Evolutionary conservation across 768 basidiomycete species (phyloP), one percentile per base, ranked within the genome.

Genomic region (Trametes coccinea): DNA sequence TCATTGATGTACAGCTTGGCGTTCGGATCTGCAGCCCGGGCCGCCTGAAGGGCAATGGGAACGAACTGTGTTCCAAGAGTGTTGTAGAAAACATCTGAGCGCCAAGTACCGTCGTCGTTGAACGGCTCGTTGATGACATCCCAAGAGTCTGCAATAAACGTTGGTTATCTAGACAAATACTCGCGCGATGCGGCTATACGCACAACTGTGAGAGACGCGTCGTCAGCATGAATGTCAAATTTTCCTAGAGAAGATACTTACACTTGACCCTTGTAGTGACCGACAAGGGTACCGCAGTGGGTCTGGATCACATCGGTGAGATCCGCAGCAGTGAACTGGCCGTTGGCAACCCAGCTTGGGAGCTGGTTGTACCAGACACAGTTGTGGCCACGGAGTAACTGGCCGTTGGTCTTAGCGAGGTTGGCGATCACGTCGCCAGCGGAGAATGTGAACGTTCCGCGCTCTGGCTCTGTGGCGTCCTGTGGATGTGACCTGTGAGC

Each of bases 111-210:
- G 62, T 86, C 78, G 41, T 86, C 85, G 63, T 85, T 82, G 74
- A 86, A 83, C 6, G 82, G 78, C 69, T 85, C 83, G 50, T 84
- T 85, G 56, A 84, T 72, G 37, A 84, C 82, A 66, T 84, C 82
- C 81, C 80, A 82, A 33, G 76, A 73, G 62, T 80, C 79, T 79
- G 51, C 14, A 33, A 6, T 3, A 16, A 8, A 17, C 1, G 22
- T 22, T 22, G 22, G 22, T 22, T 22, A 22, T 22, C 22, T 22
- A 22, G 22, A 22, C 22, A 22, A 22, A 22, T 22, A 22, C 22
- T 22, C 22, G 22, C 22, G 22, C 22, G 1, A 22, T 22, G 22
- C 22, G 22, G 22, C 22, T 22, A 22, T 6, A 66, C 67, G 45
- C 52, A 69, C 68, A 73, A 50, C 68, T 58, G 39, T 3, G 46